Evolutionary conservation across 257 asterid genomes (phyloP).

Genomic region (Solanum okadae): DNA sequence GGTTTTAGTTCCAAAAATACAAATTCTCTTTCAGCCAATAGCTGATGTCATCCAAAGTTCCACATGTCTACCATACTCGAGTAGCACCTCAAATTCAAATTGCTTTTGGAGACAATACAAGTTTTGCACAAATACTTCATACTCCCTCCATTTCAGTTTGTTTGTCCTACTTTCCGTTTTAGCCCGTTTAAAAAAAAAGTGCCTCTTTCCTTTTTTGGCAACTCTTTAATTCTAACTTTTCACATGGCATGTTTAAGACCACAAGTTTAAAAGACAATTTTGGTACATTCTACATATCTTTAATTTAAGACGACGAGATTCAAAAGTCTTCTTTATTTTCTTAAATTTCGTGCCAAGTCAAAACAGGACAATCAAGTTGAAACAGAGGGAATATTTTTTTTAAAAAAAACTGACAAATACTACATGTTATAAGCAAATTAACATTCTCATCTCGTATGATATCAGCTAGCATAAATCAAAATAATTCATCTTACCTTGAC

Average conservation of each 20-base stretch:
- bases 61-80: not conserved
- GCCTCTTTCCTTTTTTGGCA: not conserved
- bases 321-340: not conserved
- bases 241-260: not conserved
- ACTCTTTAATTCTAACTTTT: not conserved
- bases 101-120: not conserved
- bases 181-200: not conserved
- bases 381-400: not conserved
- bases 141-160: not conserved
- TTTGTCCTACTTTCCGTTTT: not conserved
- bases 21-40: not conserved
- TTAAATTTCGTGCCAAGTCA: not conserved
- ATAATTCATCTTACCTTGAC: constrained; percentile 52
- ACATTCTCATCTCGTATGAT: not conserved
- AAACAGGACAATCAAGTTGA: not conserved
- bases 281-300: not conserved
- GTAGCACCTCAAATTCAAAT: not conserved
- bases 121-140: not conserved
- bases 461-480: not conserved
- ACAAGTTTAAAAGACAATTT: not conserved
- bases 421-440: not conserved
- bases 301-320: not conserved
- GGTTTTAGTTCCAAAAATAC: not conserved
- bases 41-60: not conserved
- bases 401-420: not conserved